Conservation (phyloP, 2,329 filamentous ascomycete species). For the Macrophomina pseudophaseolina region DNA sequence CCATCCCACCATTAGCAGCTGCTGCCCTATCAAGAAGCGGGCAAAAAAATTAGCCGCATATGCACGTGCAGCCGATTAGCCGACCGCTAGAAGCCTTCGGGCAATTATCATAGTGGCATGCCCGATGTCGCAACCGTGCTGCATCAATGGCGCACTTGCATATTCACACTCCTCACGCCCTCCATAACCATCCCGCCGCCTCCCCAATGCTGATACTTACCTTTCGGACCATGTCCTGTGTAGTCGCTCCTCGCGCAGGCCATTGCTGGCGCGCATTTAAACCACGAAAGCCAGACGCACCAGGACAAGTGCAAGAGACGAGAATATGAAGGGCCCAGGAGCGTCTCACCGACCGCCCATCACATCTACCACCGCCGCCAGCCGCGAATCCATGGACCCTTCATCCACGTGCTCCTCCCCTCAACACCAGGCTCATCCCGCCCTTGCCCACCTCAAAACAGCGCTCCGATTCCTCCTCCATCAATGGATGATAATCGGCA, state of each 20-base stretch:
- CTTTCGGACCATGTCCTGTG: background rate
- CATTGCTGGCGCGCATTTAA: background rate
- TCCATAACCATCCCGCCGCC: background rate
- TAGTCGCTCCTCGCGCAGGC: background rate
- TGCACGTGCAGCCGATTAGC: slow-evolving; percentile 17
- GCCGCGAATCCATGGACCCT: background rate
- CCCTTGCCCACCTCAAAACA: background rate
- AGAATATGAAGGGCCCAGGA: background rate
- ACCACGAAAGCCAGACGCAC: background rate
- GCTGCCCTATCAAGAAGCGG: slow-evolving; percentile 4
- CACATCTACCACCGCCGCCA: background rate
- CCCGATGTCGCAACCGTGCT: slow-evolving; percentile 20
- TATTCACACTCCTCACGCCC: background rate
- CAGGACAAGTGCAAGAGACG: background rate
- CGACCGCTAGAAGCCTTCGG: background rate
- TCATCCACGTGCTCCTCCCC: background rate
- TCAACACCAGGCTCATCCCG: background rate
- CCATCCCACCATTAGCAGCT: background rate
- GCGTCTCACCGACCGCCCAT: background rate
- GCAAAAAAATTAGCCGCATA: slow-evolving; percentile 8
- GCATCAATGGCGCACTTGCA: background rate
- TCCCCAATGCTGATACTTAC: background rate
- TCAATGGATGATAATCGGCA: slow-evolving; percentile 26
- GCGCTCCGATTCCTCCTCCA: background rate
- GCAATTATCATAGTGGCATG: background rate